Percentiles rank a stretch among this genome's conserved stretches.
Conservation (phyloP, 2,329 filamentous ascomycete species). For the Monilinia aucupariae region DNA sequence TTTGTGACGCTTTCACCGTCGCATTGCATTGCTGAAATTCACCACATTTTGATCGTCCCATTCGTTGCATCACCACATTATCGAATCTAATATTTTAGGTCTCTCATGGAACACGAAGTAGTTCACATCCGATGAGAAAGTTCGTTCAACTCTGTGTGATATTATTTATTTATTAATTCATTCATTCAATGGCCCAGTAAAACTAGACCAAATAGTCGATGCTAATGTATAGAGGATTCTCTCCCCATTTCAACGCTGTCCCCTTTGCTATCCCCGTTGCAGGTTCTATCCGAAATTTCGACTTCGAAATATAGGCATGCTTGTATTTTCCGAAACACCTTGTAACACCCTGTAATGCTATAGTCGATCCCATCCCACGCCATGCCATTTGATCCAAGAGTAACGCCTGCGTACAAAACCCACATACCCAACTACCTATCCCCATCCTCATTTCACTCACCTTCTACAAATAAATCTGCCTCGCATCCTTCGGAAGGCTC, state of each 20-base stretch:
- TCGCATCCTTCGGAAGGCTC: conserved; percentile 68
- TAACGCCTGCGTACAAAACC: background rate
- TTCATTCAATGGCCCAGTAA: background rate
- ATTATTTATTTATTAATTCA: background rate
- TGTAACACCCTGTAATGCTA: background rate
- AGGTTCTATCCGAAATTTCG: background rate
- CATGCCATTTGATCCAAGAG: background rate
- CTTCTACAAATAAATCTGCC: conserved; percentile 31
- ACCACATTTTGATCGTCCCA: no score
- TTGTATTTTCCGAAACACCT: background rate
- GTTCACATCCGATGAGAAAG: background rate
- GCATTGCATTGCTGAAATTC: background rate
- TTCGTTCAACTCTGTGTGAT: background rate
- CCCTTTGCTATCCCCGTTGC: background rate
- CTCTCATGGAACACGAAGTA: no score
- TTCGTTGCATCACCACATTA: no score
- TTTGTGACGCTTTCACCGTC: background rate
- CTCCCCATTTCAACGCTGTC: background rate
- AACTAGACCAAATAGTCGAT: background rate
- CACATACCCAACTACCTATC: background rate
- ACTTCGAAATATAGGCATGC: background rate
- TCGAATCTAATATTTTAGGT: background rate
- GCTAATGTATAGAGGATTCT: background rate
- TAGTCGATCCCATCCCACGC: background rate
- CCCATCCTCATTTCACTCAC: background rate